Percentiles rank a stretch among this genome's conserved stretches.
These are phyloP conservation scores for Ensete glaucum DNA, from an alignment of 176 grass and related monocot species.

Conservation along the genomic window DNA sequence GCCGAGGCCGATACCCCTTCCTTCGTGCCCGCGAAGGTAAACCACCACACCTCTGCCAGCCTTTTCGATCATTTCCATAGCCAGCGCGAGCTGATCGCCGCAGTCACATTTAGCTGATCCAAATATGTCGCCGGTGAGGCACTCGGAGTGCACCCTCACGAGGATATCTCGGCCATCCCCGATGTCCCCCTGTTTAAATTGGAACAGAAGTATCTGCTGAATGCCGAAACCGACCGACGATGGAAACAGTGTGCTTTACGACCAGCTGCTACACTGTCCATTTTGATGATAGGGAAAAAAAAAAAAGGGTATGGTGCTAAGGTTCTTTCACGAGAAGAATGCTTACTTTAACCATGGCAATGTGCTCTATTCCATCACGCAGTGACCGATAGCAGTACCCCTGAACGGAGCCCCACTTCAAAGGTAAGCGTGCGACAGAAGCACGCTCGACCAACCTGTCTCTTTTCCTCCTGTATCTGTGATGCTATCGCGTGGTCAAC, in stretches of 20 bases:
- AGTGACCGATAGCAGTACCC: slow-evolving; percentile 71
- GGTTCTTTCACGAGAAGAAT: slow-evolving; percentile 4
- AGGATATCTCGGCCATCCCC: slow-evolving; percentile 83
- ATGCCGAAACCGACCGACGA: background rate
- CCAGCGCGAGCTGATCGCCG: slow-evolving; percentile 60
- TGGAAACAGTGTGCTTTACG: background rate
- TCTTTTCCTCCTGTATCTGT: slow-evolving; percentile 94
- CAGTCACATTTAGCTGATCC: slow-evolving; percentile 79
- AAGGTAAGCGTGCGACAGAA: slow-evolving; percentile 70
- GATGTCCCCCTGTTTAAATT: slow-evolving; percentile 67
- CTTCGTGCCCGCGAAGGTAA: slow-evolving; percentile 92
- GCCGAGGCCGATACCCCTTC: slow-evolving; percentile 80
- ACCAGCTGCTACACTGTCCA: background rate
- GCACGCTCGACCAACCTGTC: slow-evolving; percentile 81
- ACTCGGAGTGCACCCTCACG: slow-evolving; percentile 79
- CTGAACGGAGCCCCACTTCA: slow-evolving; percentile 66
- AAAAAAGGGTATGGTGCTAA: background rate
- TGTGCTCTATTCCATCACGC: slow-evolving; percentile 97
- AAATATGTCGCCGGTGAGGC: slow-evolving; percentile 93
- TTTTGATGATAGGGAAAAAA: background rate
- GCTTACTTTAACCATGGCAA: slow-evolving; percentile 94
- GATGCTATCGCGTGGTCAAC: background rate
- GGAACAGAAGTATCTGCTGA: background rate
- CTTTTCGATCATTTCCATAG: slow-evolving; percentile 87
- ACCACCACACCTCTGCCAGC: slow-evolving; percentile 72